Evolutionary conservation across 2,329 filamentous ascomycete genomes (phyloP).

Genomic region (Ophiostoma populinum): DNA sequence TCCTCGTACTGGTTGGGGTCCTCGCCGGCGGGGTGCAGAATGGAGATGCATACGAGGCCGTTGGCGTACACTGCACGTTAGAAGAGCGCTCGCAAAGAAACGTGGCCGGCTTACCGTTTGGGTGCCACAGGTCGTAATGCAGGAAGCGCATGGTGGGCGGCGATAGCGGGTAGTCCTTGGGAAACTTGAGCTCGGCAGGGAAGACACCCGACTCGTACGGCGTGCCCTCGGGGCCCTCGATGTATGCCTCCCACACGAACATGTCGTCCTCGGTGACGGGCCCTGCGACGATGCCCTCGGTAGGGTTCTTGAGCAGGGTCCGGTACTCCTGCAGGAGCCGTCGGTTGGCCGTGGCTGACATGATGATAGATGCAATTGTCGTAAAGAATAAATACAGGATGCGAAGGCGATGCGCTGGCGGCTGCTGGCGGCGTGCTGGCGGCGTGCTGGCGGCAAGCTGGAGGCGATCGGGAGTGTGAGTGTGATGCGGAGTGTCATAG

Average conservation of each 20-base stretch:
- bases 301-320: conserved; percentile 79
- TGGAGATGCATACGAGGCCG: conserved; percentile 93
- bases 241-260: conserved; percentile 89
- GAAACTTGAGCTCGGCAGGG: conserved; percentile 85
- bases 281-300: conserved; percentile 93
- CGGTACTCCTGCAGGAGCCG: conserved; percentile 95
- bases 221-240: conserved; percentile 87
- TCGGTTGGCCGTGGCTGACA: conserved; percentile 49
- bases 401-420: not conserved
- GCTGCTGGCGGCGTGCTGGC: not conserved
- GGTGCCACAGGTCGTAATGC: conserved; percentile 76
- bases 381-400: too few relatives aligned
- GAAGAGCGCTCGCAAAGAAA: not conserved
- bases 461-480: too few relatives aligned
- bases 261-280: conserved; percentile 89
- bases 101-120: conserved; percentile 50
- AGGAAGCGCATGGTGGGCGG: conserved; percentile 94
- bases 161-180: conserved; percentile 89
- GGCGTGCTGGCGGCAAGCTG: too few relatives aligned
- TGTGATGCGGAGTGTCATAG: not conserved
- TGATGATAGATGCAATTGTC: conserved; percentile 17
- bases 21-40: conserved; percentile 88
- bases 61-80: conserved; percentile 59
- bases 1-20: conserved; percentile 98
- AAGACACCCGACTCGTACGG: conserved; percentile 95